Evolutionary conservation across 148 eudicot genomes (phyloP).

Genomic region (Bassia scoparia): DNA sequence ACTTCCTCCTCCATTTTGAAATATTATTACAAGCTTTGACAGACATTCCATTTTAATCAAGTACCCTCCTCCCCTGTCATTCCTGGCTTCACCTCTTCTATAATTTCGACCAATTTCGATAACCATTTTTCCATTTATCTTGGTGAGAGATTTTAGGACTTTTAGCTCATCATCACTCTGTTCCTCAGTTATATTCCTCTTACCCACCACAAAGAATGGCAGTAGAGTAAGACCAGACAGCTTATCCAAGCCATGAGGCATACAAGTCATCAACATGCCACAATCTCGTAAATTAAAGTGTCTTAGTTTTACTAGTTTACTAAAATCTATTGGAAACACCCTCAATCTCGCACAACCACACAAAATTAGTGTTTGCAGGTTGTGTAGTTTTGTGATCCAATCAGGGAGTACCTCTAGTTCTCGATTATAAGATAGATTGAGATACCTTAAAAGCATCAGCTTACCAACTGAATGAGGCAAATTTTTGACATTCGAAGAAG

Average conservation of each 20-base stretch:
- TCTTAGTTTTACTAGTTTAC: conserved; percentile 25
- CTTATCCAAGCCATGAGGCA: conserved; percentile 19
- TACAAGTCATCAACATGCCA: background rate
- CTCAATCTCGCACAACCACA: background rate
- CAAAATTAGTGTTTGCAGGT: conserved; percentile 22
- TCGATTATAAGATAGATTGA: conserved; percentile 19
- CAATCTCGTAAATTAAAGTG: conserved; percentile 8
- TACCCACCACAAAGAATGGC: background rate
- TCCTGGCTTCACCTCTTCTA: background rate
- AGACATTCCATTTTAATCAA: background rate
- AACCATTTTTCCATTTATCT: background rate
- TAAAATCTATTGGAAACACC: conserved; percentile 17
- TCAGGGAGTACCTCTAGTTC: background rate
- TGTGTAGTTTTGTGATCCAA: conserved; percentile 29
- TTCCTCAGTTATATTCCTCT: background rate
- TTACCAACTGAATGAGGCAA: conserved; percentile 28
- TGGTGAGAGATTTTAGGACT: conserved; percentile 3
- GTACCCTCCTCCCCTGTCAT: background rate
- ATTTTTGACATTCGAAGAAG: background rate
- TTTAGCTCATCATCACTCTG: background rate
- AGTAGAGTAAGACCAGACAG: conserved; percentile 13
- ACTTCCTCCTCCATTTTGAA: too few species aligned
- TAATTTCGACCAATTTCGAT: background rate
- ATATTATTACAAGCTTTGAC: background rate
- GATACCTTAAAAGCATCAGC: conserved; percentile 38